These are phyloP conservation scores for Stephania yunnanensis DNA, from an alignment of 164 flowering plant species.

Conservation along the genomic window DNA sequence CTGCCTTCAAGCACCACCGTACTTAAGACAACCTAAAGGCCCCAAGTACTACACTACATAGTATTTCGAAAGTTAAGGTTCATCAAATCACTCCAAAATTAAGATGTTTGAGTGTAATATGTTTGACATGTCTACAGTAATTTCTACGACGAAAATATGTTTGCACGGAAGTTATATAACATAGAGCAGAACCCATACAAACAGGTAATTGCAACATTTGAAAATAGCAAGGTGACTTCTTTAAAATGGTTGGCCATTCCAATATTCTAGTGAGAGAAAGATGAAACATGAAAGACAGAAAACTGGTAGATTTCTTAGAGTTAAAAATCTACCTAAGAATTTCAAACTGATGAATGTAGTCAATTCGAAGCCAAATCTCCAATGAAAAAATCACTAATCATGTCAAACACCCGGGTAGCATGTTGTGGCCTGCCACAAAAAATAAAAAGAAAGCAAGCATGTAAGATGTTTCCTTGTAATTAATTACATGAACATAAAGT, in stretches of 20 bases:
- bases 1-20: no score
- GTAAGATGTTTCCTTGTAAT: neutral
- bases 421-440: constrained; percentile 79
- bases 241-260: neutral
- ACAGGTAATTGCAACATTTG: neutral
- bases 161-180: no score
- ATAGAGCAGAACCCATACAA: neutral
- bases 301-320: neutral
- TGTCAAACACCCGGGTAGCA: constrained; percentile 89
- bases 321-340: neutral
- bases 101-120: no score
- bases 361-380: constrained; percentile 52
- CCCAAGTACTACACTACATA: no score
- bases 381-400: constrained; percentile 85
- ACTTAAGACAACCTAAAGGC: no score
- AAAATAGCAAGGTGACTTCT: neutral
- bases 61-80: no score
- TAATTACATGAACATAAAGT: neutral
- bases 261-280: neutral
- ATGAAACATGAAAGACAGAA: neutral
- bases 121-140: neutral
- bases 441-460: neutral
- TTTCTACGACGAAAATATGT: neutral
- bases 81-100: no score
- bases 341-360: neutral